Evolutionary conservation across 129 eudicot species (phyloP).

Genomic region (Centaurea solstitialis): DNA sequence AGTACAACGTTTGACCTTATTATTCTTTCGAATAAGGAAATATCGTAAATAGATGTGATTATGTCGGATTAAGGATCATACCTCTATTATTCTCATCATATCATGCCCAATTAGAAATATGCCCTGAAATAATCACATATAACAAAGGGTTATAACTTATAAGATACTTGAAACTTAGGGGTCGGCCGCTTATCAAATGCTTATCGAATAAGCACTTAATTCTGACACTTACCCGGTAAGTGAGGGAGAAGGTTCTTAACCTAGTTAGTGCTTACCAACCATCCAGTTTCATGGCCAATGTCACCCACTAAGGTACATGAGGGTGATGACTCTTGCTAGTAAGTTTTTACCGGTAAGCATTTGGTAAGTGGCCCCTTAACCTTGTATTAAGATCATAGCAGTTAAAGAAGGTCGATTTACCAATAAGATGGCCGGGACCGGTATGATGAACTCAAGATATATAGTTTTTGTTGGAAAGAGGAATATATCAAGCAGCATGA

Average conservation of each 20-base stretch:
- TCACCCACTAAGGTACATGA: background rate
- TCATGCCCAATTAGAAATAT: conserved; percentile 72
- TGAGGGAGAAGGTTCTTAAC: background rate
- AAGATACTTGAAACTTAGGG: background rate
- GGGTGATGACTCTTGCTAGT: background rate
- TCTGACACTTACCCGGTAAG: background rate
- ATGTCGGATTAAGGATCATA: conserved; percentile 24
- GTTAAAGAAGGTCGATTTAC: conserved; percentile 36
- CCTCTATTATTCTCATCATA: conserved; percentile 66
- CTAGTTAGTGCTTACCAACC: background rate
- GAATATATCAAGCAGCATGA: conserved; percentile 83
- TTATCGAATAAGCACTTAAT: background rate
- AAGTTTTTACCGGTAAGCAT: background rate
- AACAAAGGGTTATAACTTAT: background rate
- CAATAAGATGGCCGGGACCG: conserved; percentile 83
- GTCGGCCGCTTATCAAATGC: background rate
- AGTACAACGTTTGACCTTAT: background rate
- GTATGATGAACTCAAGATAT: conserved; percentile 62
- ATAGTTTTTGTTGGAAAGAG: conserved; percentile 62
- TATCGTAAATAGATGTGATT: background rate
- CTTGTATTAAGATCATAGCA: background rate
- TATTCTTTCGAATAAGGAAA: background rate
- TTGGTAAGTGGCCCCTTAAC: background rate
- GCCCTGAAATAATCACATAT: conserved; percentile 52
- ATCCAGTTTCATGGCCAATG: background rate